A percentile compares a stretch with the other conserved stretches of the same genome.
Evolutionary conservation across 2,329 filamentous ascomycete species (phyloP).

Genomic region (Xylariaceae sp.): DNA sequence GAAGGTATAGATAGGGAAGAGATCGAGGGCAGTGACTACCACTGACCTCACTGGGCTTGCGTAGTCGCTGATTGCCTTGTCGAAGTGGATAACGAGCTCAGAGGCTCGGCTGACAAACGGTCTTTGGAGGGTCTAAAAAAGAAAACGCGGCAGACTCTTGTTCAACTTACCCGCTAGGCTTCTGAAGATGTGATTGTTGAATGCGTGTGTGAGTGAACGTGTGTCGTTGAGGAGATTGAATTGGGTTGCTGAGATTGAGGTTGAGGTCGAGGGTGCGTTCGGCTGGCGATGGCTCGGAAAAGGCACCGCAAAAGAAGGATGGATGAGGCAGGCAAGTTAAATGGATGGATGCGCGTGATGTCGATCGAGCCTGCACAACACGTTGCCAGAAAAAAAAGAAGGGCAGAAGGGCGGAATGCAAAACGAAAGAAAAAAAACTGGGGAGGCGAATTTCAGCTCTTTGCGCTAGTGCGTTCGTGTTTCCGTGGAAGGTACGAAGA

Average conservation of each 20-base stretch:
- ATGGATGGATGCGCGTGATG: slow-evolving; percentile 2
- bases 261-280: too few species aligned
- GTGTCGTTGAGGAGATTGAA: background rate
- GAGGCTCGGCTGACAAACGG: background rate
- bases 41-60: background rate
- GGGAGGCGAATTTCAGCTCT: slow-evolving; percentile 27
- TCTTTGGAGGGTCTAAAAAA: background rate
- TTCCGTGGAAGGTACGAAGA: background rate
- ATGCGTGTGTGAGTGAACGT: background rate
- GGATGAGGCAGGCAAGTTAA: background rate
- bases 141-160: background rate
- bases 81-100: background rate
- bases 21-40: background rate
- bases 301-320: background rate
- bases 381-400: slow-evolving; percentile 1
- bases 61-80: background rate
- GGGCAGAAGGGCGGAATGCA: slow-evolving; percentile 8
- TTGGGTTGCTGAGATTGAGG: background rate
- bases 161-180: background rate
- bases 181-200: background rate
- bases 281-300: background rate
- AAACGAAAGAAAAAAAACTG: slow-evolving; percentile 21
- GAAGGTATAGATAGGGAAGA: too few species aligned
- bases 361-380: background rate
- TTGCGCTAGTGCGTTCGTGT: background rate